Evolutionary conservation across 2,329 filamentous ascomycete genomes (phyloP).

Genomic region (Neonectria hederae): DNA sequence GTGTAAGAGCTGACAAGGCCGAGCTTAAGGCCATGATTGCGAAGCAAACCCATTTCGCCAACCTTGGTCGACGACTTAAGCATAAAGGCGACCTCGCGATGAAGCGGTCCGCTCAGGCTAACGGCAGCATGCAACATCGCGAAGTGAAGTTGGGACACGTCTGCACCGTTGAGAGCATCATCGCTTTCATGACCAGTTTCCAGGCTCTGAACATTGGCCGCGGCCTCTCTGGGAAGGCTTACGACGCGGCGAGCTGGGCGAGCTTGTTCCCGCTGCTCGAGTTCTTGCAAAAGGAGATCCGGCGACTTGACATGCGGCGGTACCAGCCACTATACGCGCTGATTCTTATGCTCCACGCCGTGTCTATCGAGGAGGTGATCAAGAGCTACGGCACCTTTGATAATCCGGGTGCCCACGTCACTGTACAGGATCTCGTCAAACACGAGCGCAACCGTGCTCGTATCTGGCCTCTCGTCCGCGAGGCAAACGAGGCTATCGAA

Average conservation of each 20-base stretch:
- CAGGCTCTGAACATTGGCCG: constrained; percentile 58
- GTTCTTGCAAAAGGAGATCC: constrained; percentile 52
- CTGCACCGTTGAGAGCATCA: constrained; percentile 59
- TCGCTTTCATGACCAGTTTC: constrained; percentile 65
- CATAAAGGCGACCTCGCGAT: constrained; percentile 61
- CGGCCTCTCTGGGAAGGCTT: constrained; percentile 53
- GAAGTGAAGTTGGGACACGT: constrained; percentile 53
- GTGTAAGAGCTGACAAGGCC: constrained; percentile 34
- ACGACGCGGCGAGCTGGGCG: constrained; percentile 54
- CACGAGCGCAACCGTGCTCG: constrained; percentile 41
- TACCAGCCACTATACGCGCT: constrained; percentile 54
- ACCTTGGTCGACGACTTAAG: constrained; percentile 62
- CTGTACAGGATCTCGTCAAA: constrained; percentile 35
- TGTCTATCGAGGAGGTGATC: constrained; percentile 58
- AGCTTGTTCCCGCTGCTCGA: constrained; percentile 57
- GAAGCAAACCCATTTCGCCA: constrained; percentile 50
- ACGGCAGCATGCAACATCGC: constrained; percentile 37
- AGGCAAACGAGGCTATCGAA: constrained; percentile 45
- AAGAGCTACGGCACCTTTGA: constrained; percentile 46
- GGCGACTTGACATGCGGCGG: constrained; percentile 45
- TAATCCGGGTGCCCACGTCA: constrained; percentile 18
- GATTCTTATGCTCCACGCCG: constrained; percentile 54
- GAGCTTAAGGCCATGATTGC: constrained; percentile 46
- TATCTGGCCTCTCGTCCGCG: constrained; percentile 45
- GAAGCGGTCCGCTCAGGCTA: constrained; percentile 39